phyloP scores from a whole-genome alignment of 2,329 filamentous ascomycete species.

The Diaporthe sp. region DNA sequence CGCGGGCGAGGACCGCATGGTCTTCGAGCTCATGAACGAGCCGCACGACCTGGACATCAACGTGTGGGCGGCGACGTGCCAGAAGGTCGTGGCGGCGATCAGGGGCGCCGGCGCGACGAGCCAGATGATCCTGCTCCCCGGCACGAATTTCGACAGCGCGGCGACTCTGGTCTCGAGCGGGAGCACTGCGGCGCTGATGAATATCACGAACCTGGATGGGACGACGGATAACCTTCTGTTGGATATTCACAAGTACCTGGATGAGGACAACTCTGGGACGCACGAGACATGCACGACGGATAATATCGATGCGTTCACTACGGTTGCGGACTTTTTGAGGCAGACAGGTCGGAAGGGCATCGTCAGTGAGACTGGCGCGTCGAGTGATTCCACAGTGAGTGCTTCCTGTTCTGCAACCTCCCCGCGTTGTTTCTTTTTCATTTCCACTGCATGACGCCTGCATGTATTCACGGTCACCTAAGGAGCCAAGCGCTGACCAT shows the following conservation, averaged over 20 bases:
- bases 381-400: slow-evolving; percentile 56
- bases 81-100: slow-evolving; percentile 74
- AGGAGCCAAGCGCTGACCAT: neutral
- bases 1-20: slow-evolving; percentile 63
- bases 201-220: slow-evolving; percentile 70
- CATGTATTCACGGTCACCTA: no score
- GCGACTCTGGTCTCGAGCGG: slow-evolving; percentile 64
- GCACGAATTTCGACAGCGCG: slow-evolving; percentile 69
- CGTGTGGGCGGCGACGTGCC: slow-evolving; percentile 71
- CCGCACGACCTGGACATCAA: slow-evolving; percentile 68
- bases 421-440: neutral
- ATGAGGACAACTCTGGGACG: slow-evolving; percentile 67
- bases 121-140: slow-evolving; percentile 72
- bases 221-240: slow-evolving; percentile 66
- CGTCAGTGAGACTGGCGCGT: slow-evolving; percentile 67
- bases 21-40: slow-evolving; percentile 78
- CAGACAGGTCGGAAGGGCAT: slow-evolving; percentile 63
- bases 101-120: slow-evolving; percentile 72
- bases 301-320: slow-evolving; percentile 58
- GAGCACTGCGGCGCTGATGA: slow-evolving; percentile 64
- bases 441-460: no score
- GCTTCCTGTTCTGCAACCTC: no score
- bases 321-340: slow-evolving; percentile 62
- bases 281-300: slow-evolving; percentile 66
- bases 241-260: slow-evolving; percentile 73